Percentiles rank a stretch among this genome's conserved stretches.
Evolutionary conservation across 306 rosid genomes (phyloP).

Genomic region (Calophaca sinica): DNA sequence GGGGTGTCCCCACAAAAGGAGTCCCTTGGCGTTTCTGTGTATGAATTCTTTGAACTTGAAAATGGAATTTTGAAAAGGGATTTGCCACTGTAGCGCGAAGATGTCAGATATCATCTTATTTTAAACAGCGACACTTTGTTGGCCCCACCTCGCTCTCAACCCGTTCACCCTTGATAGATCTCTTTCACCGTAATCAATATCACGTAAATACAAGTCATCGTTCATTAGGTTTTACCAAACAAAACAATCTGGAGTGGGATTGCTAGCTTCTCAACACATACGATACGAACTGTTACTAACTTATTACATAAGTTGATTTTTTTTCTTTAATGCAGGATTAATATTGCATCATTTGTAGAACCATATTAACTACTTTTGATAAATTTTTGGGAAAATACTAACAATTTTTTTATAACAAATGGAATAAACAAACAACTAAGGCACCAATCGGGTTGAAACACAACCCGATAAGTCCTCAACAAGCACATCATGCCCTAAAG

Average conservation of each 20-base stretch:
- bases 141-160: conserved; percentile 1
- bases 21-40: conserved; percentile 12
- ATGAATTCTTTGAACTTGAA: conserved; percentile 13
- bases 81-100: not conserved
- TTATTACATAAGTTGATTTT: too few species aligned
- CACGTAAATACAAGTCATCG: not conserved
- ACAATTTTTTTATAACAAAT: too few species aligned
- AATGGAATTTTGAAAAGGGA: conserved; percentile 38
- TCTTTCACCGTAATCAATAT: conserved; percentile 27
- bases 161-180: conserved; percentile 24
- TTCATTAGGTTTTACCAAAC: not conserved
- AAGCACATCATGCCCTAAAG: too few species aligned
- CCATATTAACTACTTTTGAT: too few species aligned
- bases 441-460: too few species aligned
- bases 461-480: too few species aligned
- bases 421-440: too few species aligned
- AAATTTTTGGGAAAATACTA: too few species aligned
- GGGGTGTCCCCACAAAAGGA: conserved; percentile 27
- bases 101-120: conserved; percentile 33
- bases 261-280: not conserved
- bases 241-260: not conserved
- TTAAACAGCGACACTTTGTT: conserved; percentile 41
- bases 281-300: too few species aligned
- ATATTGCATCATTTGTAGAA: too few species aligned
- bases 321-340: too few species aligned